Percentiles rank a stretch among this genome's conserved stretches.
Conservation (phyloP, 2,329 filamentous ascomycete species). For the Ceratocystis eucalypticola region DNA sequence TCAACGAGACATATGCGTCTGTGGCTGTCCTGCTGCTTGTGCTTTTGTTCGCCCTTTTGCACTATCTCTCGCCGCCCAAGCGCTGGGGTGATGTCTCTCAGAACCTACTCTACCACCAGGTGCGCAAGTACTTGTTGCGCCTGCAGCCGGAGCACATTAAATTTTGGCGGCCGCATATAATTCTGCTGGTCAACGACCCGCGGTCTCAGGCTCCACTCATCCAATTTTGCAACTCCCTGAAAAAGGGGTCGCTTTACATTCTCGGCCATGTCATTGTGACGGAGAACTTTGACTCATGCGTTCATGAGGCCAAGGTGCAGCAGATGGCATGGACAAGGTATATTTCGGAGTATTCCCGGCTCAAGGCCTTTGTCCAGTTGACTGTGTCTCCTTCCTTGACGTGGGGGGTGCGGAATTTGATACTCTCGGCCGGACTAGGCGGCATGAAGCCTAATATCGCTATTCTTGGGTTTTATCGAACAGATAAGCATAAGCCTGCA, state of each 20-base stretch:
- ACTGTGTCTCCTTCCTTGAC: conserved; percentile 69
- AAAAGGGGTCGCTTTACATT: conserved; percentile 76
- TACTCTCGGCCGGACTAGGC: conserved; percentile 66
- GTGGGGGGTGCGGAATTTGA: conserved; percentile 74
- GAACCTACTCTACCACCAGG: conserved; percentile 73
- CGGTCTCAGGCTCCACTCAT: conserved; percentile 72
- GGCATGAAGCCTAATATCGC: conserved; percentile 86
- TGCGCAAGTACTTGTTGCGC: conserved; percentile 75
- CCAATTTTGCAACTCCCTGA: conserved; percentile 81
- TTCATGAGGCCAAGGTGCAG: conserved; percentile 68
- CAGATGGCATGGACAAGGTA: conserved; percentile 75
- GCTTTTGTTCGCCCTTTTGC: conserved; percentile 69
- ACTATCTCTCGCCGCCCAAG: conserved; percentile 74
- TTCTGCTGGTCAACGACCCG: conserved; percentile 71
- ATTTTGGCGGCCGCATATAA: conserved; percentile 81
- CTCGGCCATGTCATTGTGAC: conserved; percentile 80
- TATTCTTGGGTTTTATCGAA: conserved; percentile 65
- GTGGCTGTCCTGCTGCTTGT: conserved; percentile 61
- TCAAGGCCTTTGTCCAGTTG: conserved; percentile 82
- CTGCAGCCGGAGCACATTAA: conserved; percentile 81
- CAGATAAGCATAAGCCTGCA: conserved; percentile 47
- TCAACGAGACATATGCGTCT: conserved; percentile 67
- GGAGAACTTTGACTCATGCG: conserved; percentile 62
- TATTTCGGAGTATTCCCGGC: conserved; percentile 65
- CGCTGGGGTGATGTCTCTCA: conserved; percentile 85